Evolutionary conservation across 805 yeast genomes (phyloP), one percentile per base, ranked within the genome.

Genomic region (Candida ulmi): DNA sequence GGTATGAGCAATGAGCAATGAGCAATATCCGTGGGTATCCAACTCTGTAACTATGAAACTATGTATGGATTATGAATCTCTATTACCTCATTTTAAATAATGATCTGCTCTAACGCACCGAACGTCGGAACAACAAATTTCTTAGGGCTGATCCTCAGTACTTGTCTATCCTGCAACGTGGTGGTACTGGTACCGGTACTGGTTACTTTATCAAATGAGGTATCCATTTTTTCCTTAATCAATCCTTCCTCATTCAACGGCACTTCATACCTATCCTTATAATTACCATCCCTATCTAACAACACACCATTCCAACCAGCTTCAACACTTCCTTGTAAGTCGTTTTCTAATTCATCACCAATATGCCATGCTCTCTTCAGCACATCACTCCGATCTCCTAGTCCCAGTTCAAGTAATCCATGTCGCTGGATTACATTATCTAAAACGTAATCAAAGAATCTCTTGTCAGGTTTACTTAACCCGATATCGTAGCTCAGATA

Each of bases 251-350:
- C 48, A 17, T 43, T 47, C 9, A 21, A n/a, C n/a, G n/a, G 2
- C 40, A 36, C 16, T 37, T 23, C 5, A 39, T 40, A 8, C 45
- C 30, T 9, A 33, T 33, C 26, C 42, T 32, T 25, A 36, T 35
- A 16, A 59, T 38, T 28, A 46, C n/a, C n/a, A 5, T 26, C n/a
- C 48, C 85, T 63, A 50, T 79, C 83, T 4, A 80, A 40, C 18
- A 74, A 58, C 1, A 83, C 61, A 5, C 82, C 78, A 38, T 74
- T 76, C 76, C 87, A 74, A 0, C 88, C 88, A 1, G 80, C 69
- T 19, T 58, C 55, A 15, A 62, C 55, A 0, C 80, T 66, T 3
- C 79, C 83, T 12, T 62, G 50, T 40, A 73, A 63, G 53, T 83
- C 91, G 37, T 76, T 74, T 8, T 58, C 59, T 28, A 66, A 55